Evolutionary conservation across 1,139 yeast genomes (phyloP).

Genomic region (Saccharomycopsis hybrid): DNA sequence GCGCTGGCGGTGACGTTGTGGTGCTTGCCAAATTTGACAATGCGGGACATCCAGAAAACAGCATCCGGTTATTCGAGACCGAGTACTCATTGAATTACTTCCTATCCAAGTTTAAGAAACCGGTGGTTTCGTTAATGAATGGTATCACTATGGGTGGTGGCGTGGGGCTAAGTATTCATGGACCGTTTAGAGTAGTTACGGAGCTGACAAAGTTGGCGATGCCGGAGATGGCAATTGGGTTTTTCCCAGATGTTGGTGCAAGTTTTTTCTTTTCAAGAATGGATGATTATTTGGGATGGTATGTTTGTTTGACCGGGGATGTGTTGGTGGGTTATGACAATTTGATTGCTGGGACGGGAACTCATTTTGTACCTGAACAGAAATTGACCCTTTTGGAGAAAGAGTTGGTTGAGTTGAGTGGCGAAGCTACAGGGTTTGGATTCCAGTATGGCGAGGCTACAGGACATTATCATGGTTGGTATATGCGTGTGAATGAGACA

Average conservation of each 20-base stretch:
- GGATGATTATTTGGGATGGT: conserved; percentile 78
- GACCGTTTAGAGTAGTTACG: conserved; percentile 90
- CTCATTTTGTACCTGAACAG: conserved; percentile 75
- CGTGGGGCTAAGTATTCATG: conserved; percentile 85
- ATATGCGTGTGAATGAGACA: conserved; percentile 51
- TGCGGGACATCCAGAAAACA: conserved; percentile 41
- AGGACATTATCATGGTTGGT: conserved; percentile 10
- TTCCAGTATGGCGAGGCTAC: conserved; percentile 1
- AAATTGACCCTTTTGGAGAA: conserved; percentile 55
- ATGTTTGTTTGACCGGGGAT: conserved; percentile 82
- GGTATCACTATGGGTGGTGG: conserved; percentile 99
- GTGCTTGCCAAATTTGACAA: conserved; percentile 54
- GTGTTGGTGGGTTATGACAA: conserved; percentile 72
- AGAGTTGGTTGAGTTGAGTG: conserved; percentile 48
- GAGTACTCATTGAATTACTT: conserved; percentile 82
- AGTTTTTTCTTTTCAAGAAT: conserved; percentile 76
- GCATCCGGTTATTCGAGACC: conserved; percentile 62
- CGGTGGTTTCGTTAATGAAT: conserved; percentile 76
- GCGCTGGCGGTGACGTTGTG: conserved; percentile 96
- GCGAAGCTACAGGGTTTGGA: conserved; percentile 9
- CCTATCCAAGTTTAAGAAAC: conserved; percentile 77
- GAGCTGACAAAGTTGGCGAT: conserved; percentile 88
- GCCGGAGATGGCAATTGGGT: conserved; percentile 98
- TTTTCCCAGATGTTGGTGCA: conserved; percentile 94
- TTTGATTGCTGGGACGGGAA: conserved; percentile 77